These are phyloP conservation scores for Moesziomyces globuligerus DNA, from an alignment of 1,284 basidiomycete genomes.

Conservation along the genomic window DNA sequence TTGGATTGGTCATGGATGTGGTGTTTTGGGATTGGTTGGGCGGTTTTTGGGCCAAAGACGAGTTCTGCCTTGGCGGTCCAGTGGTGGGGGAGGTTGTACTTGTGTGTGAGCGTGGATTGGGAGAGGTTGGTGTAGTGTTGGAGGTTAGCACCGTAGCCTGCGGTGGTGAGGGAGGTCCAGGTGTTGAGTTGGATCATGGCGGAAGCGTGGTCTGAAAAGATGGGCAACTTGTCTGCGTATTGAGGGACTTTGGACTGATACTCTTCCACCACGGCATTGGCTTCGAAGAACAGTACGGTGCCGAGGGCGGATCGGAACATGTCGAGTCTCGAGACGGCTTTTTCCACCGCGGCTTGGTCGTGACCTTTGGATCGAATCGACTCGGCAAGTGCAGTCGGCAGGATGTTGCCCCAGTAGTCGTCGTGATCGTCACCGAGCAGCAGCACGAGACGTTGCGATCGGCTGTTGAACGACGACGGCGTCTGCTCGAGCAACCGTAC, in stretches of 20 bases:
- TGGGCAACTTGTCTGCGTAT: conserved; percentile 68
- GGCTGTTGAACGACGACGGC: conserved; percentile 70
- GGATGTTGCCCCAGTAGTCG: conserved; percentile 68
- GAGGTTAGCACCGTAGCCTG: conserved; percentile 70
- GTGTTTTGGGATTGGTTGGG: conserved; percentile 24
- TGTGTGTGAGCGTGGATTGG: conserved; percentile 55
- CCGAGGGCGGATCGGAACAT: conserved; percentile 69
- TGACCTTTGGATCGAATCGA: conserved; percentile 17
- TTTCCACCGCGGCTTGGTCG: conserved; percentile 42
- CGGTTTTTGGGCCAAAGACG: conserved; percentile 68
- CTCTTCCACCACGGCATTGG: conserved; percentile 43
- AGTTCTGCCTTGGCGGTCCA: conserved; percentile 69
- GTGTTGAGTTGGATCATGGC: conserved; percentile 69
- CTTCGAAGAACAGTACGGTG: conserved; percentile 70
- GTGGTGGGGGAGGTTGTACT: conserved; percentile 66
- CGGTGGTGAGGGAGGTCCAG: conserved; percentile 70
- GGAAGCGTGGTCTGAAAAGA: conserved; percentile 47
- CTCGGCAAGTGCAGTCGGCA: conserved; percentile 56
- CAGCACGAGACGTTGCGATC: conserved; percentile 69
- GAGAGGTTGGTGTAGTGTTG: conserved; percentile 66
- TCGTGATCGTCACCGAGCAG: conserved; percentile 69
- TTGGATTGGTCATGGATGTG: conserved; percentile 26
- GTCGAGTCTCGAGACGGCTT: conserved; percentile 57
- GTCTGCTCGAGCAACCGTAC: conserved; percentile 69
- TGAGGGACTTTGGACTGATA: conserved; percentile 68